Evolutionary conservation across 169 alveolate species (phyloP), one percentile per base, ranked within the genome.

Genomic region (Neospora caninum): DNA sequence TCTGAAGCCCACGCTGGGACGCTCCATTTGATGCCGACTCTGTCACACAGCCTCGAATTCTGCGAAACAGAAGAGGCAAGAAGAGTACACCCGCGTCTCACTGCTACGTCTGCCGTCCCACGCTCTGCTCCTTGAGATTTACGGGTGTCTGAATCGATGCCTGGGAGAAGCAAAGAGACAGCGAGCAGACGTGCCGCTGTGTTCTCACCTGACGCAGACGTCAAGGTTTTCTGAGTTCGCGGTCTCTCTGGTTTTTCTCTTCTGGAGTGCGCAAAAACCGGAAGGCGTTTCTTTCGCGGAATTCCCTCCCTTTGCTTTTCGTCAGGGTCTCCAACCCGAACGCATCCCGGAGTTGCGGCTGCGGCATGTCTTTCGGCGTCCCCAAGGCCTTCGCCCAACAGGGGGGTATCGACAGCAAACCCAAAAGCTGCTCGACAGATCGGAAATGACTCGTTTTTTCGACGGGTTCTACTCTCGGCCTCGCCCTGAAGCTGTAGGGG

Each of bases 301-400:
- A 49, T 4, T 13, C 58, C 13, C 58, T 22, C 31, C 31, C 20
- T 38, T 78, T 38, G 7, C 31, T 38, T 41, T 18, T 39, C 7
- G 38, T 18, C 93, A 92, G 95, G 42, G 53, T 92, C 39, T 13
- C 39, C 53, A 92, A 92, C 67, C 95, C 95, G 49, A 92, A 92
- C 69, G 95, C 95, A 13, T 34, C 93, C 38, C 80, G 93, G 53
- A 92, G 84, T 27, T 92, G 95, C 58, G 92, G 93, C 53, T 92
- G 95, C 38, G 95, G 95, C 54, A 82, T 92, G 93, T 92, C 95
- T n/a, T 92, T 92, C 38, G 95, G 95, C 2, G 95, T 92, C 38
- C 87, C 95, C 36, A 45, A 64, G 31, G 42, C 25, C 25, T 92
- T 92, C 25, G 43, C 42, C 84, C 84, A 22, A 13, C 67, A 82